Conservation (phyloP, 768 basidiomycete species). For the Suillus variegatus region DNA sequence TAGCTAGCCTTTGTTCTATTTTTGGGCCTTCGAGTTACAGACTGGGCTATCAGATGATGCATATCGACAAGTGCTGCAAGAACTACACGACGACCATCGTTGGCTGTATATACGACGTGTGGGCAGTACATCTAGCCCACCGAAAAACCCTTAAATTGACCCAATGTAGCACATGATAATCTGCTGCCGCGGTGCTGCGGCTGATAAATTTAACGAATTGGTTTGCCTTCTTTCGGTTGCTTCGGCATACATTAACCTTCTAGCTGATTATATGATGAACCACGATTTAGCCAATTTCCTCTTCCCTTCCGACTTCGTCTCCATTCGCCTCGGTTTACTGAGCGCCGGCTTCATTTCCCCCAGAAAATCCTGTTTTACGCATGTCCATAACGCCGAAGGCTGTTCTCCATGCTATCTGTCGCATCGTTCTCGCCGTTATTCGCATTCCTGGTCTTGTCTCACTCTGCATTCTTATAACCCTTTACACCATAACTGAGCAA, state of each 20-base stretch:
- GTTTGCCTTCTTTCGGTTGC: not conserved
- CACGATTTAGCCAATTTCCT: not conserved
- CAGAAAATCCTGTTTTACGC: not conserved
- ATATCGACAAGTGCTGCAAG: no score
- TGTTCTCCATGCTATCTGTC: not conserved
- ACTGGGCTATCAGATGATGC: no score
- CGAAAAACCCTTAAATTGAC: no score
- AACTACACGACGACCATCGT: no score
- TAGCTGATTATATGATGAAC: not conserved
- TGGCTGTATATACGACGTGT: no score
- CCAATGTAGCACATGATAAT: no score
- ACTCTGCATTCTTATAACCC: not conserved
- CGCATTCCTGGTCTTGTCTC: constrained; percentile 12
- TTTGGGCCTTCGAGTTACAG: no score
- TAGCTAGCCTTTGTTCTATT: no score
- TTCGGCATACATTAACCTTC: not conserved
- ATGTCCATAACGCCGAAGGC: not conserved
- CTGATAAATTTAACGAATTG: not conserved
- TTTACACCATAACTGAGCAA: constrained; percentile 1
- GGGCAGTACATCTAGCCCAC: no score
- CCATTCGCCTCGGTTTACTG: not conserved
- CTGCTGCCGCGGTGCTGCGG: not conserved
- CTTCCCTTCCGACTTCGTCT: not conserved
- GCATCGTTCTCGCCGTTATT: not conserved
- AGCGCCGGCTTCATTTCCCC: not conserved